Conservation (phyloP, 345 rosid genomes). For the Melaleuca quinquenervia region DNA sequence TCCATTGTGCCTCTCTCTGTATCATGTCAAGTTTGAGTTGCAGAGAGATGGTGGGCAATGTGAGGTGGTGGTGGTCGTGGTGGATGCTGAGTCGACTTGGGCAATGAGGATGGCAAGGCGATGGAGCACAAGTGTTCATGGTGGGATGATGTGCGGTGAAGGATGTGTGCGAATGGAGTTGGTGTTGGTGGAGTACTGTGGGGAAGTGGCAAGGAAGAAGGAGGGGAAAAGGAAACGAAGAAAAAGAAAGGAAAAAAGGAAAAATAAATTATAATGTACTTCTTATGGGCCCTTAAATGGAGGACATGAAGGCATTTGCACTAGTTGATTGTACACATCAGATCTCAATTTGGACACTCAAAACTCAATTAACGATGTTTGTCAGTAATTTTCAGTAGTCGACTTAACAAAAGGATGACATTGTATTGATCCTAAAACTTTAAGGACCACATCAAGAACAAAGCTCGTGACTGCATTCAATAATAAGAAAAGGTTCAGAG, state of each 20-base stretch:
- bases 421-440: not conserved
- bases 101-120: not conserved
- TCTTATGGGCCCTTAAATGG: not conserved
- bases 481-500: not conserved
- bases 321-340: not conserved
- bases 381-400: not conserved
- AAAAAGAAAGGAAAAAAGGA: not conserved
- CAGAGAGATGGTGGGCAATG: no score
- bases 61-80: not conserved
- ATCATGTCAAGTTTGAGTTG: not conserved
- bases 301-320: not conserved
- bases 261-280: not conserved
- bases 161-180: not conserved
- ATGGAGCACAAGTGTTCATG: not conserved
- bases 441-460: not conserved
- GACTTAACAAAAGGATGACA: not conserved
- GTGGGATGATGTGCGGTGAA: not conserved
- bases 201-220: not conserved
- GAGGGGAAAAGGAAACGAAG: not conserved
- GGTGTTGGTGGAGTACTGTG: not conserved
- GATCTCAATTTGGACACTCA: not conserved
- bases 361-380: not conserved
- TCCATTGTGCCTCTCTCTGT: not conserved
- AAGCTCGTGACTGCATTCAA: not conserved
- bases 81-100: not conserved